Evolutionary conservation across 2,329 filamentous ascomycete species (phyloP), one percentile per base, ranked within the genome.

Genomic region (Camillea tinctor): DNA sequence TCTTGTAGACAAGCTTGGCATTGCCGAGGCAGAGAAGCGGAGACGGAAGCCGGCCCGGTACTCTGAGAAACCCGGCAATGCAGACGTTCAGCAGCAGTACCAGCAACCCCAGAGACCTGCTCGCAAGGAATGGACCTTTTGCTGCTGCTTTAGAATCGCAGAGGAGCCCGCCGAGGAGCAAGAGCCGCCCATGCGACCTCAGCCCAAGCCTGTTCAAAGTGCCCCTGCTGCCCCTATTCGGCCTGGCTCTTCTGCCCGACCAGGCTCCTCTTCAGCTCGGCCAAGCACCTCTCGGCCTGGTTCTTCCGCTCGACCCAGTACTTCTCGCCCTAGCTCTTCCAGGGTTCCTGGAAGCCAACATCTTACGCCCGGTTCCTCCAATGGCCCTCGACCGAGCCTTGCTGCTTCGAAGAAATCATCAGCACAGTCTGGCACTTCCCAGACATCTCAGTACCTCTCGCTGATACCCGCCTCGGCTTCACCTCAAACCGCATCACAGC

Each of bases 1-100:
- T 0, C 79, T 98, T 59, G 87, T 93, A 50, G 91, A 92, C 65
- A 82, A 91, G 51, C 79, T 97, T 3, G 92, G 92, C 2, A 79
- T 95, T 20, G 74, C 92, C n/a, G 85, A 91, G 52, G 76, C 93
- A 48, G 79, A 88, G 40, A 74, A 77, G 54, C 75, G 75, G 36
- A 63, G 70, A 56, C 57, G 69, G 60, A 62, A 69, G 21, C 55
- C 61, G 56, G 55, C 60, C 54, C 63, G 58, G 40, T 66, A 67
- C 54, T 56, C 62, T 24, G 23, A 60, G 59, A 64, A 62, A 59
- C 64, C 66, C 22, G 30, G 59, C 56, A 30, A 65, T 64, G 40
- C 63, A 30, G 62, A 53, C 19, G 44, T 15, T 36, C 56, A 54
- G 22, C 58, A 60, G 11, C 71, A n/a, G n/a, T n/a, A n/a, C n/a